Evolutionary conservation across 2,329 filamentous ascomycete genomes (phyloP), one percentile per base, ranked within the genome.

Genomic region (Aspergillus jensenii): DNA sequence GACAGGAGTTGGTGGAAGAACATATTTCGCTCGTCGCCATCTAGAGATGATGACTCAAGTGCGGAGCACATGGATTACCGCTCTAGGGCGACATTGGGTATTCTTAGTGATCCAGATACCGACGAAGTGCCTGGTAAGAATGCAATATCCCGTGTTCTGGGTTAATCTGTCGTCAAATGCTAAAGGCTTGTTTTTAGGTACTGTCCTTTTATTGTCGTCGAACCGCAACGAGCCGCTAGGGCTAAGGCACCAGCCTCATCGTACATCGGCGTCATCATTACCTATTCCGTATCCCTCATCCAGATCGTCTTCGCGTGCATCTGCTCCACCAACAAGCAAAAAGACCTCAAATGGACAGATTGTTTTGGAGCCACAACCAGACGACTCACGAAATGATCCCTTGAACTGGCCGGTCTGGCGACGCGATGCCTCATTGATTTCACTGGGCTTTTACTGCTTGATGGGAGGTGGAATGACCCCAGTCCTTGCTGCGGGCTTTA

Each of bases 401-500:
- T 78, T 98, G 56, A 98, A 98, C 72, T 98, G 93, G 93, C 87
- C 90, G 0, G 78, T 82, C 6, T 91, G 90, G 87, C 85, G 91
- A 41, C 83, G 93, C 73, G 91, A 98, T 73, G 74, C 82, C 23
- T 91, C 93, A 0, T 76, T 98, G 61, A 67, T 96, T 0, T 93
- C 89, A 0, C 80, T 98, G 4, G 93, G 93, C 1, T 88, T 96
- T 68, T 96, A 96, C 75, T 96, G 92, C 74, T 90, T 97, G 86
- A 76, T 97, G 17, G 93, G 93, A 55, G 93, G 93, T 41, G 93
- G 93, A 44, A 96, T 96, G 80, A 97, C 93, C 0, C 90, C 95
- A 0, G 80, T 97, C 31, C 82, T 98, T 17, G 93, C 93, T 0
- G 93, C 95, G 9, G 93, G 92, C 12, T 98, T 97, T 78, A 87